phyloP scores from a whole-genome alignment of 225 moss, liverwort and hornwort species.

The Polytrichum commune region DNA sequence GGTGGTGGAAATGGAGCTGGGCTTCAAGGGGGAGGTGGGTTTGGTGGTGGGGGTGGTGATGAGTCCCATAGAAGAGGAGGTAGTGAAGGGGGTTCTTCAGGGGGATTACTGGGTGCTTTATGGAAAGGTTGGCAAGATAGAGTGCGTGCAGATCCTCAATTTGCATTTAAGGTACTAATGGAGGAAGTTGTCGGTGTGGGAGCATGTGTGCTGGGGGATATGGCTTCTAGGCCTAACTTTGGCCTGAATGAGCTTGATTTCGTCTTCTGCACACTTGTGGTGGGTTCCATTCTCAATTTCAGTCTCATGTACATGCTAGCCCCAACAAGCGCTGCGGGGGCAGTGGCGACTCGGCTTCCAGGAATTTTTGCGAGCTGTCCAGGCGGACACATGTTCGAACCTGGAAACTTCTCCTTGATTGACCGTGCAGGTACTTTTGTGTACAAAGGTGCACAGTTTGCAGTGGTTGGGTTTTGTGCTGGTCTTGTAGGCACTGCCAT shows the following conservation, averaged over 20 bases:
- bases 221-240: constrained; percentile 85
- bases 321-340: constrained; percentile 66
- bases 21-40: constrained; percentile 37
- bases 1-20: constrained; percentile 64
- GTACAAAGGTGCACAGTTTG: constrained; percentile 83
- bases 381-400: constrained; percentile 87
- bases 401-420: constrained; percentile 56
- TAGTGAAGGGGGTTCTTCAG: constrained; percentile 37
- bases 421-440: constrained; percentile 77
- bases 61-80: constrained; percentile 39
- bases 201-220: constrained; percentile 86
- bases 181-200: constrained; percentile 89
- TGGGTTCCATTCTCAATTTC: constrained; percentile 83
- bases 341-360: constrained; percentile 54
- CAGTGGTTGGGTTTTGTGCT: constrained; percentile 76
- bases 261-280: constrained; percentile 89
- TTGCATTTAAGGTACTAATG: constrained; percentile 87
- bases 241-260: constrained; percentile 91
- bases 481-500: constrained; percentile 77
- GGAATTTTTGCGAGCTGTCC: constrained; percentile 79
- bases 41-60: constrained; percentile 47
- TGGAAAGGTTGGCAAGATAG: constrained; percentile 83
- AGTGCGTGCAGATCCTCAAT: constrained; percentile 77
- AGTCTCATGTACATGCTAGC: constrained; percentile 93
- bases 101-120: constrained; percentile 58